Conservation (phyloP, 2,329 filamentous ascomycete species). For the Stemphylium beticola region DNA sequence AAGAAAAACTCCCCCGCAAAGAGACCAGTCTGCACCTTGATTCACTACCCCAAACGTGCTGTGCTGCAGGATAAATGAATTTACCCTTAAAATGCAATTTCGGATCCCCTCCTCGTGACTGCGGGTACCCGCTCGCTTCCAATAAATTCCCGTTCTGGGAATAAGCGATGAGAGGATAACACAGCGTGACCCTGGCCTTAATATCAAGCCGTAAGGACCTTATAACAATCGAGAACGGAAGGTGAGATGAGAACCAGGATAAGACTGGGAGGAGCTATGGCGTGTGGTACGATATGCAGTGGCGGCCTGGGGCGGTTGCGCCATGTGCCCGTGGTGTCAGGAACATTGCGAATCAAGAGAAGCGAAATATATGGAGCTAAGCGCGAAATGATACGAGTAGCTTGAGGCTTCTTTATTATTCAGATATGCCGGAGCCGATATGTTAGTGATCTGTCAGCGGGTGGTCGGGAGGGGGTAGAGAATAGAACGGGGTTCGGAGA, state of each 20-base stretch:
- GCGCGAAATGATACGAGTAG: not conserved
- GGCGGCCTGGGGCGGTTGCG: conserved; percentile 16
- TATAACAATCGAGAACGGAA: not conserved
- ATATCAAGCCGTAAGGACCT: conserved; percentile 1
- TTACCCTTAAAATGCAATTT: conserved; percentile 6
- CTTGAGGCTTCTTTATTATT: conserved; percentile 5
- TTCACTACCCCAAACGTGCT: not conserved
- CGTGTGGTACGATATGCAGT: conserved; percentile 3
- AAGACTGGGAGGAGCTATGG: not conserved
- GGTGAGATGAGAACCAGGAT: not conserved
- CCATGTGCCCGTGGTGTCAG: conserved; percentile 15
- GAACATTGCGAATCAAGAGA: conserved; percentile 26
- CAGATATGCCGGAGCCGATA: not conserved
- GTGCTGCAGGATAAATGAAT: conserved; percentile 3
- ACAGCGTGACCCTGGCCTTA: conserved; percentile 3
- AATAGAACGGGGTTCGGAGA: not conserved
- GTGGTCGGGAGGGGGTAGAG: not conserved
- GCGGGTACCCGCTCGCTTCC: not conserved
- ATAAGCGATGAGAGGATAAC: not conserved
- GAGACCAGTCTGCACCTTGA: not conserved
- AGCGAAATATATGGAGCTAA: not conserved
- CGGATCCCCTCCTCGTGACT: conserved; percentile 11
- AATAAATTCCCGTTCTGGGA: not conserved
- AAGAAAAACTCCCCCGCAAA: not conserved
- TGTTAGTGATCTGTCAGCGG: conserved; percentile 8